Evolutionary conservation across 306 rosid genomes (phyloP), one percentile per base, ranked within the genome.

Genomic region (Fagus crenata): DNA sequence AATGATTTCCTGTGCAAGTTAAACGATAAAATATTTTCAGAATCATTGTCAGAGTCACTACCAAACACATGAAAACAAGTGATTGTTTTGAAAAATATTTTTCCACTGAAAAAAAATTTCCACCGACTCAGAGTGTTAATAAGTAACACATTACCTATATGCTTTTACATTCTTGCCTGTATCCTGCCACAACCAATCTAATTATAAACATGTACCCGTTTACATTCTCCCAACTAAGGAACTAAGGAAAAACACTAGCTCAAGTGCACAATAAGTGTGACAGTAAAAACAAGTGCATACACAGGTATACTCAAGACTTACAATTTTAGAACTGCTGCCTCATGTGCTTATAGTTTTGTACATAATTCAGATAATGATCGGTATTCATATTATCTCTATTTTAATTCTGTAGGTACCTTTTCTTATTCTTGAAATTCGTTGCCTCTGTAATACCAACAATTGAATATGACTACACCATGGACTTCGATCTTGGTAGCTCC

Each of bases 361-460:
- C 42, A 36, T 63, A 36, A 63, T 63, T 70, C 58, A 1, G 33
- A 43, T 49, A 32, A 31, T 46, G 6, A 22, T 22, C 1, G 6
- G 15, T 72, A 9, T 28, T 5, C 63, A 33, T 1, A 9, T 60
- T 17, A 33, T 33, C 53, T 43, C 53, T 33, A 11, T 41, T 72
- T 73, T 33, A 42, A 39, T 67, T 74, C 35, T 84, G 78, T 71
- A 94, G 98, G 96, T 94, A 94, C 85, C 85, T 94, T 42, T 92
- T 94, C 89, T 84, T 94, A 51, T 94, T 94, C 95, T 81, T 94
- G 86, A 94, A 94, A 78, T 94, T 92, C 72, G 89, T 94, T 83
- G 98, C 98, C 51, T 94, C 98, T 69, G 98, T 94, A 56, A 94
- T 94, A 78, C 98, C 98, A 33, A 94, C 97, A 7, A 94, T 94